phyloP scores from a whole-genome alignment of 2,329 filamentous ascomycete species.

The Peltaster fructicola region DNA sequence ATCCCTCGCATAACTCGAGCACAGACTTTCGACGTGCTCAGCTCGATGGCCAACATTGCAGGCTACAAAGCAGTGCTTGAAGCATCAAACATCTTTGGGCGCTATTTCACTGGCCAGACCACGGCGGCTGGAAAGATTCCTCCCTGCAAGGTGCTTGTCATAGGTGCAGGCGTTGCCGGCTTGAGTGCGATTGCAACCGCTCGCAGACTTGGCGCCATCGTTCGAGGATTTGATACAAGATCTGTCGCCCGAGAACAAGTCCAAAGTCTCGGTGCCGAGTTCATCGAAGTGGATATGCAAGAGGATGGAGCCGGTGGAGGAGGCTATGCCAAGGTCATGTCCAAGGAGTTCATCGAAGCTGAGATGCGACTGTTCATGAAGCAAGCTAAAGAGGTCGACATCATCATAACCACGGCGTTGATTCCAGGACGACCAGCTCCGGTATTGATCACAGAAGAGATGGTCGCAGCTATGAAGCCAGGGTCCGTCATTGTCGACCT shows the following conservation, averaged over 20 bases:
- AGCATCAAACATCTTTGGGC: conserved; percentile 74
- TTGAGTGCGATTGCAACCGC: conserved; percentile 78
- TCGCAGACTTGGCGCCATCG: conserved; percentile 71
- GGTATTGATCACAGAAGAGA: conserved; percentile 64
- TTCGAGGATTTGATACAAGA: conserved; percentile 80
- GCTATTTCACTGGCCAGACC: conserved; percentile 76
- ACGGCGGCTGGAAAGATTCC: conserved; percentile 84
- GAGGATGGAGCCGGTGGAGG: conserved; percentile 70
- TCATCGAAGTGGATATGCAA: conserved; percentile 68
- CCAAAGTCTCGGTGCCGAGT: conserved; percentile 76
- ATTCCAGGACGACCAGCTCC: conserved; percentile 74
- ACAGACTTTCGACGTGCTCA: conserved; percentile 71
- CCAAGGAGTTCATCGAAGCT: conserved; percentile 78
- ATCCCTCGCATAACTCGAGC: conserved; percentile 78
- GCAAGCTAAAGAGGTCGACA: conserved; percentile 74
- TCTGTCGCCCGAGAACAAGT: conserved; percentile 79
- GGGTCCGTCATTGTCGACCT: conserved; percentile 79
- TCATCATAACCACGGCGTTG: conserved; percentile 81
- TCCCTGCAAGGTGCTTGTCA: conserved; percentile 76
- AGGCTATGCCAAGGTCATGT: conserved; percentile 88
- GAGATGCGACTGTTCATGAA: conserved; percentile 88
- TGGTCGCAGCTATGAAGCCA: conserved; percentile 73
- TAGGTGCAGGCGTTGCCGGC: conserved; percentile 77
- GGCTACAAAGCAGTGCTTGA: conserved; percentile 86
- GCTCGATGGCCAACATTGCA: conserved; percentile 87